phyloP scores from a whole-genome alignment of 306 rosid species.

The Vigna reflexopilosa region DNA sequence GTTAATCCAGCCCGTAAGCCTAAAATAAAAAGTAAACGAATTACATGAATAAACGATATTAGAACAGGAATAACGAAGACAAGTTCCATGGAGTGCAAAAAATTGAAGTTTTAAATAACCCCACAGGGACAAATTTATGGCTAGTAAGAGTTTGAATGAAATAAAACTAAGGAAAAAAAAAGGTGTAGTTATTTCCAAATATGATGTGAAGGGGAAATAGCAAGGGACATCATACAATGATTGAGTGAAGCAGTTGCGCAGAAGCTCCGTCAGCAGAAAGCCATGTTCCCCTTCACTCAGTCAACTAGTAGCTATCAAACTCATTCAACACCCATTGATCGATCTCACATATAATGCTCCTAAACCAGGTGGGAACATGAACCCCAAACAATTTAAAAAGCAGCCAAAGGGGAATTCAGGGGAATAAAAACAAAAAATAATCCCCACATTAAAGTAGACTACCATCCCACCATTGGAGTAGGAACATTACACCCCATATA shows the following conservation, averaged over 20 bases:
- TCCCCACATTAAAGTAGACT: slow-evolving; percentile 54
- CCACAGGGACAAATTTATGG: slow-evolving; percentile 22
- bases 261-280: slow-evolving; percentile 41
- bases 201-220: slow-evolving; percentile 16
- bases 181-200: slow-evolving; percentile 23
- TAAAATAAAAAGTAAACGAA: not conserved
- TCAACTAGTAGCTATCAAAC: slow-evolving; percentile 40
- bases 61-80: not conserved
- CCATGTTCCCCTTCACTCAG: slow-evolving; percentile 31
- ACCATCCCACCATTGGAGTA: slow-evolving; percentile 51
- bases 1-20: no score
- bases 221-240: slow-evolving; percentile 24
- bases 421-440: slow-evolving; percentile 49
- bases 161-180: not conserved
- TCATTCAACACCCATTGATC: slow-evolving; percentile 39
- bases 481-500: slow-evolving; percentile 44
- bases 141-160: slow-evolving; percentile 34
- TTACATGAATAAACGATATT: not conserved
- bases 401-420: slow-evolving; percentile 73
- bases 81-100: slow-evolving; percentile 11
- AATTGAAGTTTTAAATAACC: slow-evolving; percentile 16
- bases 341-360: slow-evolving; percentile 39
- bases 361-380: slow-evolving; percentile 38
- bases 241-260: slow-evolving; percentile 23
- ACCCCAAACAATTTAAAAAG: slow-evolving; percentile 77